Percentiles rank a stretch among this genome's conserved stretches.
Conservation (phyloP, 352 stramenopile species). For the Pythium aquatile region DNA sequence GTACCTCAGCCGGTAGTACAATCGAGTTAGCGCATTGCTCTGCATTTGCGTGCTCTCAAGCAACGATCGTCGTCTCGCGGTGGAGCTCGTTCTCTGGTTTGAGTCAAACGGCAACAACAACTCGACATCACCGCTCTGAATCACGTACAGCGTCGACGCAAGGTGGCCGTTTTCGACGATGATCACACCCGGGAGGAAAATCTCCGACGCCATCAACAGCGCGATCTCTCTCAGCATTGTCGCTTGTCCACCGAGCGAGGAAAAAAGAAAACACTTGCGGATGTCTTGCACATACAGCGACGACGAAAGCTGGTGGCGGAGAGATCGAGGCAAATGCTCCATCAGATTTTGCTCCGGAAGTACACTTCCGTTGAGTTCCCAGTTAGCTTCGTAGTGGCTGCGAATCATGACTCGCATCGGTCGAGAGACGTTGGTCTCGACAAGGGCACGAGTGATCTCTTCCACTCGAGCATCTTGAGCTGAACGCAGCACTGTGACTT, state of each 20-base stretch:
- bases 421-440: slow-evolving; percentile 39
- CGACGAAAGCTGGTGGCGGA: slow-evolving; percentile 35
- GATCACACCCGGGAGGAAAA: slow-evolving; percentile 54
- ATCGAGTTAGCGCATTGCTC: slow-evolving; percentile 3
- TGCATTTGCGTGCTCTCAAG: background rate
- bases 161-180: slow-evolving; percentile 54
- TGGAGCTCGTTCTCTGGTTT: slow-evolving; percentile 1
- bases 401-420: slow-evolving; percentile 47
- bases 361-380: slow-evolving; percentile 66
- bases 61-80: slow-evolving; percentile 4
- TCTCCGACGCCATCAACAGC: slow-evolving; percentile 40
- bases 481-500: slow-evolving; percentile 45
- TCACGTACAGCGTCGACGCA: slow-evolving; percentile 50
- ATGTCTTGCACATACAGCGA: slow-evolving; percentile 47
- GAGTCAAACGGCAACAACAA: slow-evolving; percentile 37
- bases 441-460: slow-evolving; percentile 57
- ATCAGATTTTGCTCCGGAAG: slow-evolving; percentile 49
- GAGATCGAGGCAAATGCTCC: slow-evolving; percentile 45
- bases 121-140: slow-evolving; percentile 58
- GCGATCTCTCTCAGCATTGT: slow-evolving; percentile 24
- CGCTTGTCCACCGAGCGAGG: slow-evolving; percentile 12
- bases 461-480: slow-evolving; percentile 48
- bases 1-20: background rate
- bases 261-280: slow-evolving; percentile 21
- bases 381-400: slow-evolving; percentile 70